Conservation (phyloP, 192 early-diverging fungal genomes). For the Entomortierella beljakovae region DNA sequence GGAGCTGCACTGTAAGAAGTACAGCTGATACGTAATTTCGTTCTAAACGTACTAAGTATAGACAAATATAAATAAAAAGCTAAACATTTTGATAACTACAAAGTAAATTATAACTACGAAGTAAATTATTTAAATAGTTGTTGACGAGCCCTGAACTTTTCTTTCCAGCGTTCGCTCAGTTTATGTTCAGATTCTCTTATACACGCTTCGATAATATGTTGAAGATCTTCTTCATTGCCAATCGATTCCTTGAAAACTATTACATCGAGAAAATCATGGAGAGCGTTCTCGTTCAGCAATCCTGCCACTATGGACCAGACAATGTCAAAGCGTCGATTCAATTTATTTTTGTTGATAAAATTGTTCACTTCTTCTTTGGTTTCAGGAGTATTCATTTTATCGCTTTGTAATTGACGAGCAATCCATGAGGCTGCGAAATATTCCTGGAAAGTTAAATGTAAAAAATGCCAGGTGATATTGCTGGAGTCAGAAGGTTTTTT, state of each 20-base stretch:
- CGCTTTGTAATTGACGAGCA: not conserved
- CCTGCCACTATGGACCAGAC: conserved; percentile 39
- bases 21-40: too few relatives aligned
- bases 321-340: conserved; percentile 26
- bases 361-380: not conserved
- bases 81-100: too few relatives aligned
- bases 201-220: conserved; percentile 15
- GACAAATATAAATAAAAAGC: too few relatives aligned
- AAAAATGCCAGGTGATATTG: conserved; percentile 18
- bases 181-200: conserved; percentile 15
- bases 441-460: conserved; percentile 36
- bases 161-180: not conserved
- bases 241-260: conserved; percentile 5
- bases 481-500: not conserved
- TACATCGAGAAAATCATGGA: conserved; percentile 7
- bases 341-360: conserved; percentile 15
- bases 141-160: too few relatives aligned
- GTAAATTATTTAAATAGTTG: too few relatives aligned
- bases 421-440: conserved; percentile 38
- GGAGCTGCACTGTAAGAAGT: too few relatives aligned
- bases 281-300: conserved; percentile 10
- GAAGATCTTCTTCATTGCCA: conserved; percentile 19
- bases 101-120: too few relatives aligned
- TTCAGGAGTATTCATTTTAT: not conserved
- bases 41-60: too few relatives aligned